Conservation (phyloP, 495 filamentous ascomycete species). For the Penicillium flavigenum region DNA sequence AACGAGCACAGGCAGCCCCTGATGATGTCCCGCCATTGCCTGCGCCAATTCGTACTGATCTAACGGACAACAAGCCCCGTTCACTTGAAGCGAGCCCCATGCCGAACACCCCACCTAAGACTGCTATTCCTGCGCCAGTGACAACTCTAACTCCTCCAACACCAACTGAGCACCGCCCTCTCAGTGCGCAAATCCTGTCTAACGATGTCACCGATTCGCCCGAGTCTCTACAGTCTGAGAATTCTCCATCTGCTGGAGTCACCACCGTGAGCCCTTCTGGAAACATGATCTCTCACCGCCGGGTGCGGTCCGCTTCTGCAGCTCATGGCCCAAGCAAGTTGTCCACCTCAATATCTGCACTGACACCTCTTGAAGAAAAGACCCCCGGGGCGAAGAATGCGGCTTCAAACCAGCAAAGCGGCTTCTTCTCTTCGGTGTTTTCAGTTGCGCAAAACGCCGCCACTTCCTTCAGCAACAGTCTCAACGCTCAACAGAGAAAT, state of each 20-base stretch:
- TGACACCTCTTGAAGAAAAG: conserved; percentile 71
- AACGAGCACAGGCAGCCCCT: conserved; percentile 32
- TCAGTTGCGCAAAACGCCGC: conserved; percentile 93
- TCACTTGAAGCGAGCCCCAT: conserved; percentile 26
- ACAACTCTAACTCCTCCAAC: conserved; percentile 59
- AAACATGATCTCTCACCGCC: conserved; percentile 75
- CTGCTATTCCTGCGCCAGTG: conserved; percentile 42
- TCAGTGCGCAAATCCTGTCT: conserved; percentile 24
- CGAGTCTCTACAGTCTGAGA: conserved; percentile 33
- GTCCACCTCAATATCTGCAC: conserved; percentile 70
- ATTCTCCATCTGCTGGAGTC: conserved; percentile 32
- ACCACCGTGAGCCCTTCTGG: conserved; percentile 54
- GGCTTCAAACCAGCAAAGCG: conserved; percentile 46
- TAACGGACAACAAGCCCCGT: conserved; percentile 30
- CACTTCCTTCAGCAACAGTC: conserved; percentile 76
- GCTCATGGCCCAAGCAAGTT: conserved; percentile 81
- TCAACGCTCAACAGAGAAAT: conserved; percentile 57
- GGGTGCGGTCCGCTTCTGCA: conserved; percentile 64
- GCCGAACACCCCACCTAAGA: conserved; percentile 47
- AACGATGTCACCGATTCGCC: conserved; percentile 37
- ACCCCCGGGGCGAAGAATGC: conserved; percentile 42
- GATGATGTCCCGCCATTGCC: conserved; percentile 38
- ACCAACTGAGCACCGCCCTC: conserved; percentile 38
- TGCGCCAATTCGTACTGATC: conserved; percentile 39
- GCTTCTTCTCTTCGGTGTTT: conserved; percentile 93